Conservation (phyloP, 192 early-diverging fungal genomes). For the Linnemannia elongata region DNA sequence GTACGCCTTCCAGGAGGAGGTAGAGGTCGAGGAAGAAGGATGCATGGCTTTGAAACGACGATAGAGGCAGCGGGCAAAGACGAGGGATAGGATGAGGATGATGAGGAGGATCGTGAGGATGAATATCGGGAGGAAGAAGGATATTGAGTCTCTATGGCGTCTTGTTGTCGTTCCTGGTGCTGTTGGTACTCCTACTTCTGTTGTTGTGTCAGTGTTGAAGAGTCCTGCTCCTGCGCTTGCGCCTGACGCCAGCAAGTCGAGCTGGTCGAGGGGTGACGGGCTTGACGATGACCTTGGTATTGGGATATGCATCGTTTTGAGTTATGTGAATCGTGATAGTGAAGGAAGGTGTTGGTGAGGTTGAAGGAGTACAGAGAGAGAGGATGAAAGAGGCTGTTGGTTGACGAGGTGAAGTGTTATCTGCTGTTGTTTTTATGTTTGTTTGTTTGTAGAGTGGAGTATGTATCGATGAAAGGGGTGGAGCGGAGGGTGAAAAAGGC, state of each 20-base stretch:
- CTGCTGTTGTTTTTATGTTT: background rate
- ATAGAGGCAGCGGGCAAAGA: constrained; percentile 44
- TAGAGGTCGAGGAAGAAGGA: constrained; percentile 11
- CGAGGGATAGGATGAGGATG: constrained; percentile 18
- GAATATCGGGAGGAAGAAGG: constrained; percentile 27
- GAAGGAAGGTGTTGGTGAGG: background rate
- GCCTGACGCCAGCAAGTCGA: background rate
- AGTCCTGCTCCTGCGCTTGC: background rate
- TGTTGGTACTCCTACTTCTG: background rate
- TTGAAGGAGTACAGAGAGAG: constrained; percentile 4
- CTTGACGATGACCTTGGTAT: background rate
- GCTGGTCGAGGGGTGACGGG: background rate
- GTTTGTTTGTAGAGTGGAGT: background rate
- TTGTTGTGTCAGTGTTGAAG: background rate
- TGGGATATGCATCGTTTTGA: background rate
- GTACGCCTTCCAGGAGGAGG: constrained; percentile 32
- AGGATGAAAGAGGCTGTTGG: background rate
- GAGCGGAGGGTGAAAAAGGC: background rate
- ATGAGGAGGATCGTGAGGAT: constrained; percentile 31
- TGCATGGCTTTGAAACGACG: constrained; percentile 32
- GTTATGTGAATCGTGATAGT: background rate
- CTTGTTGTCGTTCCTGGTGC: background rate
- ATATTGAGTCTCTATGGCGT: constrained; percentile 29
- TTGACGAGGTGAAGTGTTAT: background rate
- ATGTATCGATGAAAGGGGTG: background rate